Conservation (phyloP, 345 rosid species). For the Firmiana major region DNA sequence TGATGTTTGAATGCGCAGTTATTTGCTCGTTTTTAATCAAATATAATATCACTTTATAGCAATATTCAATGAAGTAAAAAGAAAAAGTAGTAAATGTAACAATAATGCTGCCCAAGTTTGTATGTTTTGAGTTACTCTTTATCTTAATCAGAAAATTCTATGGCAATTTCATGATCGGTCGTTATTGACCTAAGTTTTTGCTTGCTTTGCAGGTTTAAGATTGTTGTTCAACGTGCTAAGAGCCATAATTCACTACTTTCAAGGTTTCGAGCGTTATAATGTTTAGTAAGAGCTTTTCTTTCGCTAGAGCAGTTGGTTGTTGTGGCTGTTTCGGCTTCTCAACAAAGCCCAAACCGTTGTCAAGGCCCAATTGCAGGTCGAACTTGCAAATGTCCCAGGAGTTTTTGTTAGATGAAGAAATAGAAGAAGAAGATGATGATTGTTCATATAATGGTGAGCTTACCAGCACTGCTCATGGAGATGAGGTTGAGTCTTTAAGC, state of each 20-base stretch:
- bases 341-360: conserved; percentile 34
- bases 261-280: conserved; percentile 28
- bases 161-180: conserved; percentile 3
- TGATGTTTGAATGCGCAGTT: not conserved
- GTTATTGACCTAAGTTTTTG: conserved; percentile 11
- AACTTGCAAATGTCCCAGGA: conserved; percentile 47
- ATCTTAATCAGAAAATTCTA: not conserved
- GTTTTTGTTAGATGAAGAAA: conserved; percentile 52
- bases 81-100: not conserved
- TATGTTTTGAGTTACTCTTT: not conserved
- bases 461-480: conserved; percentile 50
- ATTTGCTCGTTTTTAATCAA: not conserved
- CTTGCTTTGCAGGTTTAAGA: conserved; percentile 31
- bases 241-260: conserved; percentile 19
- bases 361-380: conserved; percentile 31
- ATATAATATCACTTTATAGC: not conserved
- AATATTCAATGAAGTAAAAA: not conserved
- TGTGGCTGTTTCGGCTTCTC: conserved; percentile 86
- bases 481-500: conserved; percentile 42
- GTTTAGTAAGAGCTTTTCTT: conserved; percentile 52
- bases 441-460: conserved; percentile 50
- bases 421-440: conserved; percentile 46
- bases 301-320: conserved; percentile 74
- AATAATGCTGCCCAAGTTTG: not conserved
- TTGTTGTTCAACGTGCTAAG: conserved; percentile 21